Evolutionary conservation across 1,284 basidiomycete genomes (phyloP).

Genomic region (Porogramme epimiltina): DNA sequence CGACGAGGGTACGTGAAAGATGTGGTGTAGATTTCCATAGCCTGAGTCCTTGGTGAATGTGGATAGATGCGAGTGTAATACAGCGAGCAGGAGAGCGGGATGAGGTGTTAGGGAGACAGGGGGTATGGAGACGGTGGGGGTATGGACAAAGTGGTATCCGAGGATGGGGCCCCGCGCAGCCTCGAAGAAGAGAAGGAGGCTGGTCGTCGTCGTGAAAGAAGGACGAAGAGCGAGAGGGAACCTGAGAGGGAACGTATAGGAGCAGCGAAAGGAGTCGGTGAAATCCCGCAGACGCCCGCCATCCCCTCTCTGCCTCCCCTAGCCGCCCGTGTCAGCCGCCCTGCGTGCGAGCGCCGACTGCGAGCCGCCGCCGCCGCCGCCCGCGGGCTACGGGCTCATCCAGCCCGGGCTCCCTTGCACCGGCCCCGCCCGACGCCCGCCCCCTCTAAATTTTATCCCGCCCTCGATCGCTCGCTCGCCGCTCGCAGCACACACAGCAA

Average conservation of each 20-base stretch:
- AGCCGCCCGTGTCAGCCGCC: neutral
- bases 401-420: too few species aligned
- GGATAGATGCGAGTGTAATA: slow-evolving; percentile 34
- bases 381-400: too few species aligned
- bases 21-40: slow-evolving; percentile 92
- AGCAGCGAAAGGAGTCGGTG: slow-evolving; percentile 21
- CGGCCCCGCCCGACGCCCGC: too few species aligned
- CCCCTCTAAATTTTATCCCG: slow-evolving; percentile 12
- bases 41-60: slow-evolving; percentile 26
- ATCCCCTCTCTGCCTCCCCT: neutral
- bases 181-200: slow-evolving; percentile 31
- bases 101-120: slow-evolving; percentile 37
- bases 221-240: slow-evolving; percentile 25
- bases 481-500: neutral
- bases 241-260: slow-evolving; percentile 28
- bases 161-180: slow-evolving; percentile 32
- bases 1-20: slow-evolving; percentile 87
- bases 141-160: slow-evolving; percentile 42
- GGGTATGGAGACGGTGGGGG: slow-evolving; percentile 39
- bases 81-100: slow-evolving; percentile 28
- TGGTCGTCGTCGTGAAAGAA: slow-evolving; percentile 33
- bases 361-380: too few species aligned
- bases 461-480: slow-evolving; percentile 7
- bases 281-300: slow-evolving; percentile 18
- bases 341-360: too few species aligned